Evolutionary conservation across 371 early-diverging fungal species (phyloP).

Genomic region (Lichtheimia ramosa): DNA sequence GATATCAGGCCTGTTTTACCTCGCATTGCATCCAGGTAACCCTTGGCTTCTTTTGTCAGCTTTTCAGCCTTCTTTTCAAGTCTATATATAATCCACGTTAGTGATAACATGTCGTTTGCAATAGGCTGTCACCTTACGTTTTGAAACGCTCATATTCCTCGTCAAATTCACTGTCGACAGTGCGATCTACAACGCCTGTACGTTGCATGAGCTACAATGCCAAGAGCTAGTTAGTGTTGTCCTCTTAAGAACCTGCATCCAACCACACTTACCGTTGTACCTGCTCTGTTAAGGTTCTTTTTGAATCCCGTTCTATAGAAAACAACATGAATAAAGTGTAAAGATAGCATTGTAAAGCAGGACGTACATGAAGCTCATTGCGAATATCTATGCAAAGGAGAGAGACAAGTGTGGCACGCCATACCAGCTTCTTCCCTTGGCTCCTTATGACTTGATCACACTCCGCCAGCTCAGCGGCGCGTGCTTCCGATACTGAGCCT

Average conservation of each 20-base stretch:
- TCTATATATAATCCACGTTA: constrained; percentile 35
- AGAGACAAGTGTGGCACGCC: neutral
- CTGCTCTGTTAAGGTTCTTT: constrained; percentile 83
- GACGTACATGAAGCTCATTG: constrained; percentile 15
- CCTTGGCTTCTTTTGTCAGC: constrained; percentile 90
- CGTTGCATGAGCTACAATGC: constrained; percentile 66
- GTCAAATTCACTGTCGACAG: constrained; percentile 85
- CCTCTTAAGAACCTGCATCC: neutral
- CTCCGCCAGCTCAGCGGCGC: too few relatives aligned
- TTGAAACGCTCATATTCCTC: constrained; percentile 83
- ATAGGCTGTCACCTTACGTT: constrained; percentile 47
- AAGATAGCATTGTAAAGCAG: neutral
- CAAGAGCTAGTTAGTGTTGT: too few relatives aligned
- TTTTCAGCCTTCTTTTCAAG: constrained; percentile 85
- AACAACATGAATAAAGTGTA: neutral
- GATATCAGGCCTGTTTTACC: constrained; percentile 41
- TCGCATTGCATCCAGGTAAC: constrained; percentile 85
- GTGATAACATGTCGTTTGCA: neutral
- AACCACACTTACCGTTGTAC: constrained; percentile 59
- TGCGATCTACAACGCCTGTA: constrained; percentile 71
- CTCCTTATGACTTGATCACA: too few relatives aligned
- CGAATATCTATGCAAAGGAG: neutral
- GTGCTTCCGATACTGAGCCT: too few relatives aligned
- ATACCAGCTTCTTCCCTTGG: too few relatives aligned
- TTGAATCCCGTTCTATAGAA: constrained; percentile 78